Base-by-base conservation (phyloP, 2,329 filamentous ascomycete genomes). In the Pestalotiopsis sp. region DNA sequence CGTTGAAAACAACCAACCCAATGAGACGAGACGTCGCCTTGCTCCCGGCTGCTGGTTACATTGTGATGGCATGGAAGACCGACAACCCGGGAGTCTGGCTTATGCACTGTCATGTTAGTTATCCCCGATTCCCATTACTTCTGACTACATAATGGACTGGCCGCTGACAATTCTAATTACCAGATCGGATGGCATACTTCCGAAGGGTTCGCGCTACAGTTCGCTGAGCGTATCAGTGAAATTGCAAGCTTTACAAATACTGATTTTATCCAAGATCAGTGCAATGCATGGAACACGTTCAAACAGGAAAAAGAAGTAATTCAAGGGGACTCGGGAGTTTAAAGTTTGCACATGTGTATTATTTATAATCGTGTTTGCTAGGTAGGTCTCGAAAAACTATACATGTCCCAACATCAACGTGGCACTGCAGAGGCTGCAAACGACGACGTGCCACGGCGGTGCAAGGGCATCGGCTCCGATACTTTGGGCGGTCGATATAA, bases 11-110 rank as follows among this genome's bases (percentile, higher is more conserved):
- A 4, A 69, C 76, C 61, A 87, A 86, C 71, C 84, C 85, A 1
- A 80, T 84, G 1, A 80, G 85, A 1, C 79, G 86, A 31, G 86
- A 88, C 71, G 83, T 83, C 0, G 83, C 83, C 11, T 81, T 83
- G 71, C 74, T 88, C 2, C 83, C 83, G 0, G 77, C 76, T 1
- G 76, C 75, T 14, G 86, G 86, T 0, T 85, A 83, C 73, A 70
- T 88, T 3, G 83, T 83, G 4, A 78, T 89, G 41, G 85, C 82
- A 0, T 88, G 87, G 75, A 72, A 80, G 68, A 80, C 83, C 1
- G 83, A 89, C 74, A 88, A 88, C 72, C 86, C 86, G 0, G 86
- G 86, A 27, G 78, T 79, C 27, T 85, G 83, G 83, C 73, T 84
- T 13, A 78, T 83, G 74, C 76, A 77, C 68, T 77, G 76, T 68